These are phyloP conservation scores for Pelargonium fulgidum DNA, from an alignment of 441 rosid species.

Conservation along the genomic window DNA sequence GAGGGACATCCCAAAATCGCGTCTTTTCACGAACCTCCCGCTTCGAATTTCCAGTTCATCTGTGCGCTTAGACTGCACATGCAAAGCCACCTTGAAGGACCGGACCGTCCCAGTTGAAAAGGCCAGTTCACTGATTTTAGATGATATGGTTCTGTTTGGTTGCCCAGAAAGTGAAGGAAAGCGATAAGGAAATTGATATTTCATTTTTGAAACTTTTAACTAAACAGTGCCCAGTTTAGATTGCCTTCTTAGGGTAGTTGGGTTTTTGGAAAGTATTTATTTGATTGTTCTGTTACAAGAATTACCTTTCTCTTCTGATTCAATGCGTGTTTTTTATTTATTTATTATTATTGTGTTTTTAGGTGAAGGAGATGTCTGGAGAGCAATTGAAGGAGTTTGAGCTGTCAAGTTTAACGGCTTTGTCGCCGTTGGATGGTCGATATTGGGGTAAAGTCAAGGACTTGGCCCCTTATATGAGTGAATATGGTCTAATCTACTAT, in stretches of 20 bases:
- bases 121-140: not conserved
- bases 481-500: constrained; percentile 70
- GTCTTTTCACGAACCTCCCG: constrained; percentile 24
- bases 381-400: constrained; percentile 35
- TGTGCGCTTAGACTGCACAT: constrained; percentile 24
- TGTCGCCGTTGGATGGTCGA: constrained; percentile 89
- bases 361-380: constrained; percentile 43
- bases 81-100: constrained; percentile 26
- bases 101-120: constrained; percentile 6
- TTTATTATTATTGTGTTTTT: not conserved
- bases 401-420: constrained; percentile 68
- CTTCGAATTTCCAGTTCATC: constrained; percentile 20
- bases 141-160: not conserved
- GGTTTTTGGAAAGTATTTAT: too few relatives aligned
- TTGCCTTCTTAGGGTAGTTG: too few relatives aligned
- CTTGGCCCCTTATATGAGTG: constrained; percentile 79
- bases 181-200: not conserved
- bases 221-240: too few relatives aligned
- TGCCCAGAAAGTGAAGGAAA: not conserved
- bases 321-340: not conserved
- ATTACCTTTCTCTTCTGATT: too few relatives aligned
- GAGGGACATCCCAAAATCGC: constrained; percentile 17
- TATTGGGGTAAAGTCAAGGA: constrained; percentile 85
- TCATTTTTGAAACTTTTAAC: not conserved
- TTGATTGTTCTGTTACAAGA: too few relatives aligned